Conservation (phyloP, 2,329 filamentous ascomycete species). For the Cordyceps pruinosa region DNA sequence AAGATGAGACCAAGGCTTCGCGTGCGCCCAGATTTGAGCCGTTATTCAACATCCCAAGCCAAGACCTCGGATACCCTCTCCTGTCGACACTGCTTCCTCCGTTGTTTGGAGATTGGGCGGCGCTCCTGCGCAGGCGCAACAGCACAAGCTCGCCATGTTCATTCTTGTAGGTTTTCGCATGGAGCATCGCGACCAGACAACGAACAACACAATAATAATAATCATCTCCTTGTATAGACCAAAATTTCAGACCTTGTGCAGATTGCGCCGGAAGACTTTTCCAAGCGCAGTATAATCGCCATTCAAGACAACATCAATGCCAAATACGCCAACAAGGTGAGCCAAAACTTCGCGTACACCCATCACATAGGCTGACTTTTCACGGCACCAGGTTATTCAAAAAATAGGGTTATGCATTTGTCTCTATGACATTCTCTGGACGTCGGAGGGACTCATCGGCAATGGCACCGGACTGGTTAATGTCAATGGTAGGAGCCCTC, state of each 20-base stretch:
- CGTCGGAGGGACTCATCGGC: slow-evolving; percentile 88
- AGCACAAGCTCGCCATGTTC: slow-evolving; percentile 34
- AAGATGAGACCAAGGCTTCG: background rate
- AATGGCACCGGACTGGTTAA: slow-evolving; percentile 90
- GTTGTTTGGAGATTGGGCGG: background rate
- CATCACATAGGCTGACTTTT: background rate
- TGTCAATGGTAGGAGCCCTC: slow-evolving; percentile 63
- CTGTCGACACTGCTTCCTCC: too few relatives aligned
- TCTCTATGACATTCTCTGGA: slow-evolving; percentile 82
- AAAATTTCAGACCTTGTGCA: slow-evolving; percentile 93
- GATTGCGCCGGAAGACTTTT: slow-evolving; percentile 82
- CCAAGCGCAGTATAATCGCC: slow-evolving; percentile 71
- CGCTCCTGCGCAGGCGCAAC: background rate
- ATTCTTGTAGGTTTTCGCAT: slow-evolving; percentile 40
- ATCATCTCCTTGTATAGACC: slow-evolving; percentile 53
- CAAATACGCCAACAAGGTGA: slow-evolving; percentile 89
- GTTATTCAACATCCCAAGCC: too few relatives aligned
- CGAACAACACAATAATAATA: background rate
- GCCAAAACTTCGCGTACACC: background rate
- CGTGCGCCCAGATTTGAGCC: too few relatives aligned
- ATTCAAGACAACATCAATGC: slow-evolving; percentile 96
- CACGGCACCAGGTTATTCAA: slow-evolving; percentile 62
- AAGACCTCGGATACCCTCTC: too few relatives aligned
- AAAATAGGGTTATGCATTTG: slow-evolving; percentile 91
- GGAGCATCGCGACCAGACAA: too few relatives aligned